Evolutionary conservation across 352 stramenopile species (phyloP), one percentile per base, ranked within the genome.

Genomic region (Discostella stelligera): DNA sequence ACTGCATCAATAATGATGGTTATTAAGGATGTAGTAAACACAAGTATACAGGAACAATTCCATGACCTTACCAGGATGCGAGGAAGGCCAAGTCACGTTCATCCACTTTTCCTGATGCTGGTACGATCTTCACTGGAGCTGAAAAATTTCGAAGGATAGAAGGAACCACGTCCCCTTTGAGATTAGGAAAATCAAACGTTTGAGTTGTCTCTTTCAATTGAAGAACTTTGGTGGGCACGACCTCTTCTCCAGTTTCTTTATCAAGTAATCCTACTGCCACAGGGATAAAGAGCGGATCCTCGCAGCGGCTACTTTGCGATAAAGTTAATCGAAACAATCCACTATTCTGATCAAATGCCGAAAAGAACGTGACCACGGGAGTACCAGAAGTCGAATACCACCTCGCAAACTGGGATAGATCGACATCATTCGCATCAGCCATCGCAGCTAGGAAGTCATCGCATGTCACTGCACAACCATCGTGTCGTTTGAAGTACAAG

Each of bases 361-460:
- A 74, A 0, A 61, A 80, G 62, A 93, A 93, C 7, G 60, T 89
- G 3, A 97, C 83, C 14, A 82, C 82, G 6, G 94, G 94, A 23
- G 94, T 97, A 46, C 94, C 94, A 13, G 91, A 84, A 67, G 90
- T 91, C 54, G 68, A 86, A 80, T 95, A 95, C 91, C 91, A 95
- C 5, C 74, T 71, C 46, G 87, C 81, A 74, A 95, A 94, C 25
- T 87, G 75, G 0, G 41, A 71, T 7, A 91, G 66, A 67, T 90
- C 83, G 11, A 69, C 58, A 9, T 71, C 60, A 83, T 95, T 96
- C 2, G 93, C 92, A 79, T 96, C 92, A 1, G 88, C 81, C 92
- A 97, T 96, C n/a, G 93, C 92, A 9, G 78, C 60, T 25, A 93
- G 70, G 68, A 96, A 97, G 69, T 97, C 92, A 70, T 97, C 92